phyloP scores from a whole-genome alignment of 176 grass and related monocot species.

The Carex littledalei region DNA sequence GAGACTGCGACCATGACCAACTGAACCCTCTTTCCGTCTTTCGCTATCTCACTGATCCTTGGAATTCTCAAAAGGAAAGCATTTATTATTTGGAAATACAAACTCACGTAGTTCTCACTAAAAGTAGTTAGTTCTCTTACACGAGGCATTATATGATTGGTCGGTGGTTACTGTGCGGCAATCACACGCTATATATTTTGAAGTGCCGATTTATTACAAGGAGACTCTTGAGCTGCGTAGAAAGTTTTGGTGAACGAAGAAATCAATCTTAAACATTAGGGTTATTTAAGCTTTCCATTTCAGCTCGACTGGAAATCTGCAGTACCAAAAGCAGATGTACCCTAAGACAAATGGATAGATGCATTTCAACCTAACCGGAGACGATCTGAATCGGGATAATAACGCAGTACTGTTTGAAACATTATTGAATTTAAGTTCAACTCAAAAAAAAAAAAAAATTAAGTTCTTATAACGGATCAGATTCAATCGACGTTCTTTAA shows the following conservation, averaged over 20 bases:
- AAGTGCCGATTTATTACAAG: background rate
- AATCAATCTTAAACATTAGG: background rate
- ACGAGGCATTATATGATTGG: too few relatives aligned
- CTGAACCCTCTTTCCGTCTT: background rate
- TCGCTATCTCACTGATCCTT: background rate
- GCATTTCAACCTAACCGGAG: too few relatives aligned
- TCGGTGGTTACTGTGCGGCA: too few relatives aligned
- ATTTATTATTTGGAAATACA: background rate
- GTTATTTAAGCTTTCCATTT: too few relatives aligned
- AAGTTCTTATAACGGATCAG: background rate
- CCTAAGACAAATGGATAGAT: too few relatives aligned
- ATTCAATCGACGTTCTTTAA: background rate
- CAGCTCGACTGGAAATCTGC: too few relatives aligned
- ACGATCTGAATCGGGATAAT: background rate
- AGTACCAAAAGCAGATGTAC: too few relatives aligned
- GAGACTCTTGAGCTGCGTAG: background rate
- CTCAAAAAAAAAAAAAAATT: too few relatives aligned
- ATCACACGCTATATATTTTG: too few relatives aligned
- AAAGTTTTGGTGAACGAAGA: background rate
- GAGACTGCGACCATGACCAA: background rate
- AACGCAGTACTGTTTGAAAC: background rate
- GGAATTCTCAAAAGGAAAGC: background rate
- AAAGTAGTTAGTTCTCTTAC: too few relatives aligned
- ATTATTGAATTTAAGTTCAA: background rate
- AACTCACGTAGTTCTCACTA: too few relatives aligned